Percentiles rank a stretch among this genome's conserved stretches.
Conservation (phyloP, 2,329 filamentous ascomycete species). For the Hawksworthiomyces lignivorus region DNA sequence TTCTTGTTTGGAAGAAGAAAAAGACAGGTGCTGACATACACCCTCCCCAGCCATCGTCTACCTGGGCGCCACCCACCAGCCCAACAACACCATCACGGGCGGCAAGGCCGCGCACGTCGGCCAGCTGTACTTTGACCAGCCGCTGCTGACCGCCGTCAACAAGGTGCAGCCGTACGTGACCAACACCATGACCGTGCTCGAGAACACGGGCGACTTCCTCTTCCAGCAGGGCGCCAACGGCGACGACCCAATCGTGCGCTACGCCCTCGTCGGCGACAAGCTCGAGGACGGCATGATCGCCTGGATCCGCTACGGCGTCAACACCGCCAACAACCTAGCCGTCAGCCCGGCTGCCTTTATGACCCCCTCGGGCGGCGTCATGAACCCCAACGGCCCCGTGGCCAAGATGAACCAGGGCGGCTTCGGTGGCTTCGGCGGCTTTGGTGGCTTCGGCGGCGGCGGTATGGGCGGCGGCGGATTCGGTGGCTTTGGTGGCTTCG, state of each 20-base stretch:
- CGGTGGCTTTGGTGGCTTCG: constrained; percentile 1
- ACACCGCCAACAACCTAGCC: constrained; percentile 18
- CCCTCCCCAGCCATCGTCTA: constrained; percentile 25
- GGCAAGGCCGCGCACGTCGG: constrained; percentile 48
- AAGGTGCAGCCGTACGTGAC: constrained; percentile 34
- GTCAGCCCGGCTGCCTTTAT: constrained; percentile 14
- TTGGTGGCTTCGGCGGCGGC: constrained; percentile 11
- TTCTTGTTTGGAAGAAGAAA: no score
- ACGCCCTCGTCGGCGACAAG: constrained; percentile 46
- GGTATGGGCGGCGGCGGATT: constrained; percentile 1
- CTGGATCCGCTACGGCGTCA: constrained; percentile 46
- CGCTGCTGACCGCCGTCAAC: constrained; percentile 42
- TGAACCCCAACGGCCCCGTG: constrained; percentile 13
- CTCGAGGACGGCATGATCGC: constrained; percentile 43
- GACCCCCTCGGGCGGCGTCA: constrained; percentile 11
- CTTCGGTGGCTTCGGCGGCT: constrained; percentile 6
- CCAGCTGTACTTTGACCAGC: constrained; percentile 53
- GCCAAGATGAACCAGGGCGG: constrained; percentile 6
- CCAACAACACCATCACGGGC: constrained; percentile 43
- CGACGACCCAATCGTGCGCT: constrained; percentile 52
- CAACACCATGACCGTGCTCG: constrained; percentile 33
- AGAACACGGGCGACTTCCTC: constrained; percentile 46
- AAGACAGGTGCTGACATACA: no score
- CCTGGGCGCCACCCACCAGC: constrained; percentile 25
- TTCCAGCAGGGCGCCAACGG: constrained; percentile 36